phyloP scores from a whole-genome alignment of 805 yeast genomes.

The Wickerhamomyces kurtzmanii region DNA sequence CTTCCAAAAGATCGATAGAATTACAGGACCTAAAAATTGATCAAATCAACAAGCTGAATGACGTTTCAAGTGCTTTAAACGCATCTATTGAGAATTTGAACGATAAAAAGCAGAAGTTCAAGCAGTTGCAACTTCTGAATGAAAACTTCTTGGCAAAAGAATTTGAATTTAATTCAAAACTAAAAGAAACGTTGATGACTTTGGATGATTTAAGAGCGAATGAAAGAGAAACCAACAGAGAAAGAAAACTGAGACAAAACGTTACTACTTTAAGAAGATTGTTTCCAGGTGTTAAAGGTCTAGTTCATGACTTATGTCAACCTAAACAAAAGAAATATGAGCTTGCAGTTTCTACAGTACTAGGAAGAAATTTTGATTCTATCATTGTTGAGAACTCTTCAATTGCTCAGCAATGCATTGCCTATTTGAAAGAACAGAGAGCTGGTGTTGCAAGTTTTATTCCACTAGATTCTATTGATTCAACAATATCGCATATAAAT shows the following conservation, averaged over 20 bases:
- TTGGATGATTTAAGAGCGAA: slow-evolving; percentile 69
- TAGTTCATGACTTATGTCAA: slow-evolving; percentile 69
- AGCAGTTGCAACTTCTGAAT: slow-evolving; percentile 25
- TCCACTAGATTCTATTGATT: slow-evolving; percentile 72
- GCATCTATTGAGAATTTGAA: slow-evolving; percentile 24
- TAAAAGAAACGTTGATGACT: slow-evolving; percentile 48
- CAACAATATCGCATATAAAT: slow-evolving; percentile 40
- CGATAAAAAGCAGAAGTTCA: slow-evolving; percentile 30
- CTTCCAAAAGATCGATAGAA: slow-evolving; percentile 24
- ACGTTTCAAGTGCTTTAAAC: slow-evolving; percentile 13
- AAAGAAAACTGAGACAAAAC: slow-evolving; percentile 62
- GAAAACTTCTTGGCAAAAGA: slow-evolving; percentile 36
- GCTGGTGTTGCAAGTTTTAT: slow-evolving; percentile 81
- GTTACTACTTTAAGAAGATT: slow-evolving; percentile 57
- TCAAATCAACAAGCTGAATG: slow-evolving; percentile 12
- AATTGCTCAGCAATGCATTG: slow-evolving; percentile 69
- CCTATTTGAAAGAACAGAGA: slow-evolving; percentile 74
- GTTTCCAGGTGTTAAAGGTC: slow-evolving; percentile 81
- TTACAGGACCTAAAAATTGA: slow-evolving; percentile 22
- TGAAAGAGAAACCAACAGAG: slow-evolving; percentile 67
- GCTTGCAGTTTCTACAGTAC: slow-evolving; percentile 60
- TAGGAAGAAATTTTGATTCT: slow-evolving; percentile 76
- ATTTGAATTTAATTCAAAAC: slow-evolving; percentile 48
- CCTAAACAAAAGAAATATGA: slow-evolving; percentile 70
- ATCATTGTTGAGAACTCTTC: slow-evolving; percentile 68